These are phyloP conservation scores for Tricholoma flavovirens DNA, from an alignment of 768 basidiomycete genomes.

Conservation along the genomic window DNA sequence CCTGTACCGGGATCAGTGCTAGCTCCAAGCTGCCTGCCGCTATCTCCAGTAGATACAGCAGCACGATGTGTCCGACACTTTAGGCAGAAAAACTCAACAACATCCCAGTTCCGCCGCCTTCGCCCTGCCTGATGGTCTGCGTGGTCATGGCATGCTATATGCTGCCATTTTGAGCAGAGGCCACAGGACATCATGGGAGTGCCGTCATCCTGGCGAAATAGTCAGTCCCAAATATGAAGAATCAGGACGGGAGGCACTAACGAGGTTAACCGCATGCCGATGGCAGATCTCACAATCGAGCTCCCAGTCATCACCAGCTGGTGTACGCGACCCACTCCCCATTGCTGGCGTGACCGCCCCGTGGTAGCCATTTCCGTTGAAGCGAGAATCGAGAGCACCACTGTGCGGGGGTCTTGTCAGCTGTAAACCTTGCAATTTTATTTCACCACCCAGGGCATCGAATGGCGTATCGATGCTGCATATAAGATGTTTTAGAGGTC, in stretches of 20 bases:
- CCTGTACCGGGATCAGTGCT: not conserved
- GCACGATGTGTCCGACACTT: constrained; percentile 37
- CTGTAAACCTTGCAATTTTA: not conserved
- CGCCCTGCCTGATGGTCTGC: constrained; percentile 60
- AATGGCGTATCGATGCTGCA: constrained; percentile 3
- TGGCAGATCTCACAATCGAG: constrained; percentile 85
- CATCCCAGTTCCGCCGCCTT: constrained; percentile 74
- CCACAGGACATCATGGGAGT: constrained; percentile 79
- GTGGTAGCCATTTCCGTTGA: not conserved
- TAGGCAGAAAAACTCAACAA: constrained; percentile 76
- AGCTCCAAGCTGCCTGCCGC: not conserved
- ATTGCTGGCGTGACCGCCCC: not conserved
- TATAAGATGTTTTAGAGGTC: not conserved
- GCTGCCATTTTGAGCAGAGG: constrained; percentile 82
- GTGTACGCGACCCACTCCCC: constrained; percentile 41
- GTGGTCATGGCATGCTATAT: constrained; percentile 77
- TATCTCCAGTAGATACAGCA: constrained; percentile 6
- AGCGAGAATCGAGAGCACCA: not conserved
- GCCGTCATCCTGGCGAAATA: constrained; percentile 61
- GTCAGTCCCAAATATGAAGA: constrained; percentile 6
- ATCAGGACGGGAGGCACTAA: constrained; percentile 30
- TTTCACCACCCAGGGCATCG: constrained; percentile 4
- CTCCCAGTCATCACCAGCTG: constrained; percentile 69
- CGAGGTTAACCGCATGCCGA: constrained; percentile 66
- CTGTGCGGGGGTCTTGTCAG: constrained; percentile 8